Conservation (phyloP, 140 eudicot genomes). For the Stevia rebaudiana region DNA sequence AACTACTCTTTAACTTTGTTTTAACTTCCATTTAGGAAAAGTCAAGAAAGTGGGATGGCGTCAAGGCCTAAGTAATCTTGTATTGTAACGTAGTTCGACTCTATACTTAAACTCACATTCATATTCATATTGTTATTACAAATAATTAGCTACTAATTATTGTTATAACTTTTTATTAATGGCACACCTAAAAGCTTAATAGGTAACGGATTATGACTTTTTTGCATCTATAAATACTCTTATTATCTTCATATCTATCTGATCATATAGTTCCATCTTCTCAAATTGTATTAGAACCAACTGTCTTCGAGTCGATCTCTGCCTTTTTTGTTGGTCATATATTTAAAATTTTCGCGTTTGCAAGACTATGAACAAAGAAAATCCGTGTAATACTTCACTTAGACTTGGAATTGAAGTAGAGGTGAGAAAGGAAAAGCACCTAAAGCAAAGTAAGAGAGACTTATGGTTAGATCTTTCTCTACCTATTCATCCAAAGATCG, state of each 20-base stretch:
- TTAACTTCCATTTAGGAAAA: neutral
- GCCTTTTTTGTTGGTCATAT: neutral
- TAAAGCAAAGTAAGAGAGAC: neutral
- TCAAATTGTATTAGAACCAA: neutral
- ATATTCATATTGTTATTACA: neutral
- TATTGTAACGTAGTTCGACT: constrained; percentile 1
- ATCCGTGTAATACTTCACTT: constrained; percentile 17
- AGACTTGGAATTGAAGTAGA: constrained; percentile 15
- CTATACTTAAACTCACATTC: constrained; percentile 1
- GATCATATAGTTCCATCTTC: constrained; percentile 9
- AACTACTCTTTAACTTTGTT: neutral
- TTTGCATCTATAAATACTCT: constrained; percentile 14
- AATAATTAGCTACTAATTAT: neutral
- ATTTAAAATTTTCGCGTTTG: neutral
- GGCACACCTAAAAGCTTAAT: constrained; percentile 22
- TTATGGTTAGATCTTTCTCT: constrained; percentile 21
- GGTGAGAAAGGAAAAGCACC: constrained; percentile 10
- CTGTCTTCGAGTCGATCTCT: neutral
- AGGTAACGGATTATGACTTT: neutral
- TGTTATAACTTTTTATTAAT: constrained; percentile 17
- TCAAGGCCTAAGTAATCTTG: neutral
- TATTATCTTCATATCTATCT: neutral
- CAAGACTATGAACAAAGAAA: constrained; percentile 11
- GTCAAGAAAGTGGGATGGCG: neutral
- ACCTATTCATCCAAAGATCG: constrained; percentile 16